Base-by-base conservation (phyloP, 768 basidiomycete species). In the Zangia roseola region DNA sequence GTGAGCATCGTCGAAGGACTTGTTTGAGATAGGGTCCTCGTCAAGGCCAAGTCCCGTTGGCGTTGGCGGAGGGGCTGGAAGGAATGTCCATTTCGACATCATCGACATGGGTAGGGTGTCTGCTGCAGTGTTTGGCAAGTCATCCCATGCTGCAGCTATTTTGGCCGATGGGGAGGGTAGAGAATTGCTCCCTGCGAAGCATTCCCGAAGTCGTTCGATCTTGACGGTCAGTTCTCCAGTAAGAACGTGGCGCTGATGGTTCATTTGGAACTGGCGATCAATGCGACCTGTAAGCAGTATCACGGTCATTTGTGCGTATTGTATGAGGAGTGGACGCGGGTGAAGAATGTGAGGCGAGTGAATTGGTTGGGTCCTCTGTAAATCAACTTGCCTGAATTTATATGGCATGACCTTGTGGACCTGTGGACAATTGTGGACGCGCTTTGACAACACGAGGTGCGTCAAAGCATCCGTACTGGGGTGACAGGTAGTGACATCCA, bases 391-490 rank as follows among this genome's bases (percentile, higher is more conserved):
- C 34, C 12, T 38, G 45, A 19, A 38, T 54, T 57, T 69, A 67
- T 59, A 54, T 25, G 30, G 40, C 35, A 19, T 28, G 47, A 48
- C n/a, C 6, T 24, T 49, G 47, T 47, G 49, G 54, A 48, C 38
- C 21, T 55, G 63, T 67, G 65, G 62, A 60, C 65, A 49, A 53
- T 56, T 51, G 53, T 52, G 46, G 56, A 54, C 13, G 45, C 34
- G 61, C 65, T 61, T 53, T 58, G 61, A 43, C 40, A 28, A 43
- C 64, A 65, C 62, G 65, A 67, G 65, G 57, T 57, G 16, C 47
- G 33, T 24, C 56, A 60, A 60, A 52, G 48, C 46, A 40, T 40
- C 35, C 46, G 44, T 34, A 35, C 31, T 12, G 35, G 26, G 30
- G 28, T 52, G 39, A 47, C 52, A 49, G 35, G 31, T 20, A 51